Conservation (phyloP, 306 rosid genomes). For the Acacia acuminata region DNA sequence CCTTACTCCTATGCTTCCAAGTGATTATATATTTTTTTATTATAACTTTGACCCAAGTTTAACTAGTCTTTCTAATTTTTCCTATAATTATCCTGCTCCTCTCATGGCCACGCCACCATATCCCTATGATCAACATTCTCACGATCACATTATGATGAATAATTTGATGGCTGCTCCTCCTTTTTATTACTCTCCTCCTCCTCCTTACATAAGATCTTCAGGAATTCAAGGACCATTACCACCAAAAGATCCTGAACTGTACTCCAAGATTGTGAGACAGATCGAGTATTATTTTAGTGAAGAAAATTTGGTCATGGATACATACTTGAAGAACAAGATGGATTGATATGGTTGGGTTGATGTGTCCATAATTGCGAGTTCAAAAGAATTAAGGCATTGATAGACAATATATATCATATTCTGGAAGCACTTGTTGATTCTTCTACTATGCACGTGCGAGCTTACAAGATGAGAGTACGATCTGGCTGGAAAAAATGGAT, state of each 20-base stretch:
- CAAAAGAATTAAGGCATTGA: no score
- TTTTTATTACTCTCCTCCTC: no score
- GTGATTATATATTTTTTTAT: no score
- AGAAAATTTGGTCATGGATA: neutral
- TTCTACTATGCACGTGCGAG: neutral
- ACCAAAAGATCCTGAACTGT: neutral
- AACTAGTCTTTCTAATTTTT: no score
- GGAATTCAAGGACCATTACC: neutral
- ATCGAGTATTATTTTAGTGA: no score
- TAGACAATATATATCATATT: neutral
- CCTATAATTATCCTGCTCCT: no score
- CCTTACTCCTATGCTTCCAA: no score
- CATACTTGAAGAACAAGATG: neutral
- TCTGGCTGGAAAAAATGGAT: neutral
- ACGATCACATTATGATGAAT: no score
- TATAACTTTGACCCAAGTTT: no score
- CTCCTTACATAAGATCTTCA: neutral
- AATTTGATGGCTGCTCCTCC: no score
- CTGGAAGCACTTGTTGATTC: neutral
- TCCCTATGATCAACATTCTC: no score
- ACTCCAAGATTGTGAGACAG: neutral
- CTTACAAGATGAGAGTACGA: neutral
- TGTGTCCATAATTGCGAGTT: neutral
- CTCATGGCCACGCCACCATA: no score
- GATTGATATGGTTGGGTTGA: neutral